Conservation (phyloP, 768 basidiomycete species). For the Tulasnella sp. region DNA sequence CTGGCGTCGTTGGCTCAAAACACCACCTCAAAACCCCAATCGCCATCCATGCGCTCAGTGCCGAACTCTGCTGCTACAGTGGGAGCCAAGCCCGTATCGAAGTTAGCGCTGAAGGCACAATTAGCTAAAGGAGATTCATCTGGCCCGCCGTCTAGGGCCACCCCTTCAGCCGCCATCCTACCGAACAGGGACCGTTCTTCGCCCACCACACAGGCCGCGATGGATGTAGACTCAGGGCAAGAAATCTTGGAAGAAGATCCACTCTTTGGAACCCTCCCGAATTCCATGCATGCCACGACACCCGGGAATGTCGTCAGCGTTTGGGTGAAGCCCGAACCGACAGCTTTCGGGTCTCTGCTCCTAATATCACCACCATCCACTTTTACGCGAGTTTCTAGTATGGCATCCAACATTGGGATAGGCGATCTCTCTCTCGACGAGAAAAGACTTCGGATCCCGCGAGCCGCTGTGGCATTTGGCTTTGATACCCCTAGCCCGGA, state of each 20-base stretch:
- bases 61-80: background rate
- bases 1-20: background rate
- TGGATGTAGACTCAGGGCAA: background rate
- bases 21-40: constrained; percentile 35
- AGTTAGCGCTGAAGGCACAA: constrained; percentile 71
- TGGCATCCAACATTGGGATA: background rate
- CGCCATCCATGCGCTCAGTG: constrained; percentile 25
- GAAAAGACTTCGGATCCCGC: background rate
- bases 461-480: constrained; percentile 45
- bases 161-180: background rate
- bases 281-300: background rate
- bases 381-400: background rate
- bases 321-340: constrained; percentile 9
- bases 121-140: constrained; percentile 43
- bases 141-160: background rate
- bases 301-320: background rate
- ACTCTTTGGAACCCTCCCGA: background rate
- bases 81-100: constrained; percentile 47
- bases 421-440: background rate
- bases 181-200: background rate
- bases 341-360: constrained; percentile 27
- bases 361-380: background rate
- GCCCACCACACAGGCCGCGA: background rate
- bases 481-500: constrained; percentile 90
- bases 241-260: background rate